Evolutionary conservation across 148 eudicot genomes (phyloP).

Genomic region (Hydrangea macrophylla): DNA sequence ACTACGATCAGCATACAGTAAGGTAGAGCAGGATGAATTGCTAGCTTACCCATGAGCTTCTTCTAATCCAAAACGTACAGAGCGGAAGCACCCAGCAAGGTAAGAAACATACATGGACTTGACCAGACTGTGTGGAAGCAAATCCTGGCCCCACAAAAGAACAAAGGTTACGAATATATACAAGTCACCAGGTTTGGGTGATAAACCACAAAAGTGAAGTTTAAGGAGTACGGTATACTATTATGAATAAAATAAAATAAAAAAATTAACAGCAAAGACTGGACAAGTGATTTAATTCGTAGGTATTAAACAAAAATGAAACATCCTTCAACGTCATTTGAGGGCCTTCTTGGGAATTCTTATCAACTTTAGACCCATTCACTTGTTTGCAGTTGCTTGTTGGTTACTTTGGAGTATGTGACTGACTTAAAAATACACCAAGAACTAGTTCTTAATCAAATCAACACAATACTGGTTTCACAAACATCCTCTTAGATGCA

Average conservation of each 20-base stretch:
- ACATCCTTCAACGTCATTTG: conserved; percentile 8
- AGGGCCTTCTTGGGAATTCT: too few species aligned
- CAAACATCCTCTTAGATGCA: too few species aligned
- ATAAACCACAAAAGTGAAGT: not conserved
- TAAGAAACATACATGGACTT: conserved; percentile 92
- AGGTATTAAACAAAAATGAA: not conserved
- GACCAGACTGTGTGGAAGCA: conserved; percentile 57
- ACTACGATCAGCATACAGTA: too few species aligned
- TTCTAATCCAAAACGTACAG: conserved; percentile 95
- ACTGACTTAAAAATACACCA: too few species aligned
- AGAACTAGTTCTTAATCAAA: too few species aligned
- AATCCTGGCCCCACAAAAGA: conserved; percentile 37
- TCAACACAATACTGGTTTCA: too few species aligned
- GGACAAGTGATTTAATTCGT: not conserved
- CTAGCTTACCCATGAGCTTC: conserved; percentile 96
- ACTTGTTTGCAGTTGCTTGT: too few species aligned
- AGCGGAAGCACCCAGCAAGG: conserved; percentile 98
- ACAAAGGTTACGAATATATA: not conserved
- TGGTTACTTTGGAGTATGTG: too few species aligned
- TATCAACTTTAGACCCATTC: too few species aligned
- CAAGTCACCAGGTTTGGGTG: not conserved
- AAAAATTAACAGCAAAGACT: not conserved
- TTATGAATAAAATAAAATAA: too few species aligned
- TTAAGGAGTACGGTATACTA: not conserved
- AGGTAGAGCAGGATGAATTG: conserved; percentile 7